Conservation (phyloP, 371 early-diverging fungal genomes). For the Neoconidiobolus thromboides region DNA sequence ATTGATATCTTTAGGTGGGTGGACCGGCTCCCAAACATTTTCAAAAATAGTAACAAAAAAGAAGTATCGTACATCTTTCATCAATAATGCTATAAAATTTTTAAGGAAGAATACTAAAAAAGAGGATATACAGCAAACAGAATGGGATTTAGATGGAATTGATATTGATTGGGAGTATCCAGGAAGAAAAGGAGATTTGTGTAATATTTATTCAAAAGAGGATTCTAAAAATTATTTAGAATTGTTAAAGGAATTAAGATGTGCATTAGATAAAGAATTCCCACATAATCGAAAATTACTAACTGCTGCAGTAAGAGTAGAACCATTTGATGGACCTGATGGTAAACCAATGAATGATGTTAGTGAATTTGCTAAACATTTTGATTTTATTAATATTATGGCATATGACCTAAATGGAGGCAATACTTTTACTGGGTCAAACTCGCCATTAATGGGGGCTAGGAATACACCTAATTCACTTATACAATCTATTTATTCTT, state of each 20-base stretch:
- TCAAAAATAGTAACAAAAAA: constrained; percentile 26
- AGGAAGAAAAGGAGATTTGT: constrained; percentile 38
- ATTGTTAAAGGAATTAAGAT: constrained; percentile 33
- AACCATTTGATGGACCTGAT: constrained; percentile 23
- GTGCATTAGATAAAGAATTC: constrained; percentile 28
- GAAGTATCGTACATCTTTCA: constrained; percentile 21
- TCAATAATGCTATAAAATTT: constrained; percentile 14
- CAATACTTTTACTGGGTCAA: constrained; percentile 28
- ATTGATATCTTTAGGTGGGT: constrained; percentile 27
- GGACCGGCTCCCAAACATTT: constrained; percentile 50
- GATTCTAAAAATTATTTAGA: constrained; percentile 35
- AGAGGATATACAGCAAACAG: constrained; percentile 7
- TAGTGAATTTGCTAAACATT: constrained; percentile 25
- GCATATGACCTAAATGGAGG: constrained; percentile 17
- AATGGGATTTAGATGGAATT: constrained; percentile 24
- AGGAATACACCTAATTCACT: constrained; percentile 11
- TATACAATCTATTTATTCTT: constrained; percentile 16
- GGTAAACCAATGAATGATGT: constrained; percentile 27
- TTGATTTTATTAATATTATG: constrained; percentile 40
- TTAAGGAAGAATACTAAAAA: constrained; percentile 8
- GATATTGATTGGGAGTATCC: constrained; percentile 61
- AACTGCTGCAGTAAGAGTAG: constrained; percentile 39
- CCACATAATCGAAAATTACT: constrained; percentile 19
- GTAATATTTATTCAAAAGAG: constrained; percentile 30
- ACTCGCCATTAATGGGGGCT: constrained; percentile 27